Evolutionary conservation across 345 rosid genomes (phyloP), one percentile per base, ranked within the genome.

Genomic region (Populus deltoides): DNA sequence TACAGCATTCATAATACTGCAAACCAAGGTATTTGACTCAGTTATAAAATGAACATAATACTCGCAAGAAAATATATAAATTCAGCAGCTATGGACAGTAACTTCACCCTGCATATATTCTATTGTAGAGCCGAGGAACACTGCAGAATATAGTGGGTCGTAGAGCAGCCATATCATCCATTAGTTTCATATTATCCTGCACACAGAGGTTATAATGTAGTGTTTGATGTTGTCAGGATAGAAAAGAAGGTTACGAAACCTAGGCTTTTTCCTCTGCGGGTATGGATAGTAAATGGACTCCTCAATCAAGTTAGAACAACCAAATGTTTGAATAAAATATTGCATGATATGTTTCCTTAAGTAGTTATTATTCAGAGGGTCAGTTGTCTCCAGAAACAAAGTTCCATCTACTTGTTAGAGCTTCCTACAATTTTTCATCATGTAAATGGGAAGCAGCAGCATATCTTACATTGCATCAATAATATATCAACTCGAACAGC

Each of bases 61-160:
- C 35, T 22, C 51, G 66, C 69, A 75, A 82, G 20, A 78, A 71
- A 77, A 55, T 76, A 29, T 41, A 61, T 29, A 29, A 79, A 29
- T 73, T 78, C 33, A 82, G 72, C 38, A 78, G 77, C 78, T 74
- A 53, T 36, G 70, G 72, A 71, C 43, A n/a, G 79, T 79, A 70
- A 68, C 27, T 59, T 85, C 81, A 93, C 99, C 99, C 93, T 55
- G 81, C 89, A 82, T 96, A 96, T 84, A 96, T 92, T 88, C 98
- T 92, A 77, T 93, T 93, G 80, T 89, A 93, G 76, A 93, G 83
- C 78, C 99, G 96, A 86, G 99, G 99, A 79, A 96, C 98, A 66
- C 99, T 93, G 90, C 90, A 83, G 85, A 96, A 96, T 77, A 96
- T 2, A 47, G 99, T 96, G 33, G 99, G 99, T 78, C 97, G 90